Evolutionary conservation across 1,139 yeast species (phyloP).

Genomic region (Arxiozyma heterogenica): DNA sequence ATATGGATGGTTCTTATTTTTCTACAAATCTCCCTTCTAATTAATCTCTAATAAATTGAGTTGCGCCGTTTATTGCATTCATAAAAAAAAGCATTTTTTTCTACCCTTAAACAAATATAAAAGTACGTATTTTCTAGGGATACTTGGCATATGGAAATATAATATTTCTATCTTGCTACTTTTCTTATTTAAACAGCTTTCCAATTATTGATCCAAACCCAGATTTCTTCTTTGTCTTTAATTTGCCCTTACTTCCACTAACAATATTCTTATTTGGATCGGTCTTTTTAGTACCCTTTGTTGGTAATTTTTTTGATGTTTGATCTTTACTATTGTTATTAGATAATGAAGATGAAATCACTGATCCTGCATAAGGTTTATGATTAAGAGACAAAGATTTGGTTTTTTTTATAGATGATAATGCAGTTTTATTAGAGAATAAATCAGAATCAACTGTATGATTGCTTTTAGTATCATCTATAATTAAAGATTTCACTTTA

Average conservation of each 20-base stretch:
- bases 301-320: neutral
- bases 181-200: slow-evolving; percentile 13
- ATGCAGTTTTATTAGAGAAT: neutral
- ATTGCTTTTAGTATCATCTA: slow-evolving; percentile 7
- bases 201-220: slow-evolving; percentile 19
- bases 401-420: slow-evolving; percentile 13
- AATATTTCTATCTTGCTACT: too few species aligned
- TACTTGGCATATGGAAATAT: too few species aligned
- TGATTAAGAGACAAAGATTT: slow-evolving; percentile 11
- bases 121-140: too few species aligned
- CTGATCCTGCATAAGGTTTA: neutral
- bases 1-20: too few species aligned
- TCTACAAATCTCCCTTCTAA: too few species aligned
- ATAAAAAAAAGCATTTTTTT: too few species aligned
- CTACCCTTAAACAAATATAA: too few species aligned
- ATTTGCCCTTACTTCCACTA: slow-evolving; percentile 2
- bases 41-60: too few species aligned
- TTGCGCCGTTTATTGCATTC: too few species aligned
- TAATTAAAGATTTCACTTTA: slow-evolving; percentile 32
- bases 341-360: neutral
- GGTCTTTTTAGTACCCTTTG: neutral
- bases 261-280: neutral
- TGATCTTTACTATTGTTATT: neutral
- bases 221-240: slow-evolving; percentile 10
- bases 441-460: slow-evolving; percentile 3